A percentile compares a stretch with the other conserved stretches of the same genome.
Conservation (phyloP, 2,329 filamentous ascomycete species). For the Colletotrichum melonis region DNA sequence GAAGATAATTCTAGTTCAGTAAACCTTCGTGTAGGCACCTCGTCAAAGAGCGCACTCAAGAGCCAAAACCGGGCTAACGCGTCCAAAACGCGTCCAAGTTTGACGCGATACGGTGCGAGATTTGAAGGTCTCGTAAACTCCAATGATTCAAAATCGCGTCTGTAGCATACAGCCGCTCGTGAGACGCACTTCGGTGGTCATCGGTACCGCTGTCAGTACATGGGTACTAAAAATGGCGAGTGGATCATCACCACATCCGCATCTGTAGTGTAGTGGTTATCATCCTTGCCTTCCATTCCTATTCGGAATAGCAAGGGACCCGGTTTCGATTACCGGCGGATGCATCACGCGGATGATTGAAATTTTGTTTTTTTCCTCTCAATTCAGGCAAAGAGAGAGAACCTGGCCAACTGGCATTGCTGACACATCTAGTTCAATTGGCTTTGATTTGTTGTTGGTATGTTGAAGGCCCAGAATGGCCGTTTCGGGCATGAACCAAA, state of each 20-base stretch:
- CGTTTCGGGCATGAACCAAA: no score
- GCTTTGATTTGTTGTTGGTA: no score
- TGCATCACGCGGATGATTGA: neutral
- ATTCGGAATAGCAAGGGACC: neutral
- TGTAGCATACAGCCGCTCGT: neutral
- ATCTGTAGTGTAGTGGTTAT: neutral
- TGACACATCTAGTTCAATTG: no score
- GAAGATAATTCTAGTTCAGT: neutral
- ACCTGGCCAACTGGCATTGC: no score
- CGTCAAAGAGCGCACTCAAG: neutral
- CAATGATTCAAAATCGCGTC: neutral
- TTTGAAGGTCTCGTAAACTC: neutral
- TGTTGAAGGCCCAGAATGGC: no score
- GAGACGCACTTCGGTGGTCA: neutral
- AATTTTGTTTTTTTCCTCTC: neutral
- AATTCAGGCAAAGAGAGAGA: neutral
- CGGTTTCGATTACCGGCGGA: neutral
- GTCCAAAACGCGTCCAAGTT: neutral
- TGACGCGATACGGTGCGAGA: neutral
- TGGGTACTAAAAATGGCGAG: fast-evolving
- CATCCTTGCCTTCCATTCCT: neutral
- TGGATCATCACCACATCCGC: neutral
- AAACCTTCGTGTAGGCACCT: neutral
- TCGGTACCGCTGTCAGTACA: fast-evolving
- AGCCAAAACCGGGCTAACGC: neutral